phyloP scores from a whole-genome alignment of 306 rosid genomes.

The Castanopsis chinensis region DNA sequence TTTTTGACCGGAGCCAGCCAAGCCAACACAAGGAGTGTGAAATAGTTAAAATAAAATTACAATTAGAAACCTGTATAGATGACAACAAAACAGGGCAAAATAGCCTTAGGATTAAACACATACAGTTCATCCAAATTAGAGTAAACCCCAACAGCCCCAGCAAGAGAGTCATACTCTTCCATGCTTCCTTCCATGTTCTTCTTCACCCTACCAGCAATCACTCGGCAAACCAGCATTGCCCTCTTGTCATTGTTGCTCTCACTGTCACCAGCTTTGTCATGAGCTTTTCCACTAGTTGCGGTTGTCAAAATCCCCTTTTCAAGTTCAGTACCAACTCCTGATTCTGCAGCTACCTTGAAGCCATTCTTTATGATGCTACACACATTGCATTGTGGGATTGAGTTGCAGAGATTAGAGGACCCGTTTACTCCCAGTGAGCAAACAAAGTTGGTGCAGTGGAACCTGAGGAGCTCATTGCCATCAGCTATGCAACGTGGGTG shows the following conservation, averaged over 20 bases:
- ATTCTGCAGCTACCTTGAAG: conserved; percentile 43
- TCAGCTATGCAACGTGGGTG: conserved; percentile 93
- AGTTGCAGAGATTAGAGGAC: conserved; percentile 78
- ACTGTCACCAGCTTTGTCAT: conserved; percentile 48
- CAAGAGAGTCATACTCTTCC: conserved; percentile 84
- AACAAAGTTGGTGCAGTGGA: conserved; percentile 71
- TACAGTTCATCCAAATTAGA: conserved; percentile 91
- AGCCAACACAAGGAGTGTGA: too few species aligned
- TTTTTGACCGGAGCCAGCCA: too few species aligned
- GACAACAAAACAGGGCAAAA: conserved; percentile 98
- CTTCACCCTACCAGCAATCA: conserved; percentile 97
- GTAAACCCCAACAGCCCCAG: conserved; percentile 71
- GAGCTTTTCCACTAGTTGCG: conserved; percentile 91
- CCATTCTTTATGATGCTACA: conserved; percentile 80
- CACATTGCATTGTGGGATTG: conserved; percentile 62
- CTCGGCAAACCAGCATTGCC: conserved; percentile 97
- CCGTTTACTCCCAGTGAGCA: conserved; percentile 90
- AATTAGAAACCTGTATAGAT: conserved; percentile 71
- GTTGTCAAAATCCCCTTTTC: conserved; percentile 68
- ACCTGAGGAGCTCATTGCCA: conserved; percentile 90
- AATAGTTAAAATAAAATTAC: background rate
- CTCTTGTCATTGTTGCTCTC: conserved; percentile 43
- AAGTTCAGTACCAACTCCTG: conserved; percentile 9
- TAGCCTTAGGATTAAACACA: conserved; percentile 73
- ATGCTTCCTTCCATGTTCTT: conserved; percentile 57